Percentiles rank a stretch among this genome's conserved stretches.
Evolutionary conservation across 2,329 filamentous ascomycete genomes (phyloP).

Genomic region (Fusarium nisikadoi): DNA sequence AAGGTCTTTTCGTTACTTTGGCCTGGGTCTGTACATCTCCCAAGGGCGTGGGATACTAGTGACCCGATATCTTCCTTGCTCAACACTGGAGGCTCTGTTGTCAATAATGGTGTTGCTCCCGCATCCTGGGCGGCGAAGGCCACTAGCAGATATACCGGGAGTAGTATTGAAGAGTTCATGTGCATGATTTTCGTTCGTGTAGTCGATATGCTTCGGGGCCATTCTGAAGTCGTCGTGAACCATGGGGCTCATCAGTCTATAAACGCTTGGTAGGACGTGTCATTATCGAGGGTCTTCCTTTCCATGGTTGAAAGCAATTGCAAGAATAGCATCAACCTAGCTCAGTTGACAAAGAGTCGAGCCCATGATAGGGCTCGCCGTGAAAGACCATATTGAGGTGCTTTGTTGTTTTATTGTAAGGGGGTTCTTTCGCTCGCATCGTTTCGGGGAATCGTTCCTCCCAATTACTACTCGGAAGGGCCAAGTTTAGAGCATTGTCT

Average conservation of each 20-base stretch:
- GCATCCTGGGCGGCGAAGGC: background rate
- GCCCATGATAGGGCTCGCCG: background rate
- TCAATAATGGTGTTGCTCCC: slow-evolving; percentile 17
- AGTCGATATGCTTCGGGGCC: slow-evolving; percentile 8
- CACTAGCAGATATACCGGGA: slow-evolving; percentile 12
- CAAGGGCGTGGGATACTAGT: background rate
- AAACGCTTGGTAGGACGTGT: background rate
- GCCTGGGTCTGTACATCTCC: background rate
- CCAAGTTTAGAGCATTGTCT: background rate
- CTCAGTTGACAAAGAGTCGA: slow-evolving; percentile 23
- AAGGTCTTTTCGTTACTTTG: background rate
- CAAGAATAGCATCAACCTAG: slow-evolving; percentile 21
- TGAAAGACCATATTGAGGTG: background rate
- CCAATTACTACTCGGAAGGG: background rate
- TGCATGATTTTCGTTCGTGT: slow-evolving; percentile 1
- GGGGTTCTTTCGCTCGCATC: background rate
- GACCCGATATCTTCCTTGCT: slow-evolving; percentile 11
- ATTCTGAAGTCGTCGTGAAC: background rate
- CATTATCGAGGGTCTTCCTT: background rate
- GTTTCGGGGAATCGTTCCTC: background rate
- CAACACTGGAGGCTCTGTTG: background rate
- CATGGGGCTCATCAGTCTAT: slow-evolving; percentile 1
- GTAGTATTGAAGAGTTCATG: slow-evolving; percentile 1
- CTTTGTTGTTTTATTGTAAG: slow-evolving; percentile 10
- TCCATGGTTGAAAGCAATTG: background rate